These are phyloP conservation scores for Collybiopsis confluens DNA, from an alignment of 768 basidiomycete species.

Conservation along the genomic window DNA sequence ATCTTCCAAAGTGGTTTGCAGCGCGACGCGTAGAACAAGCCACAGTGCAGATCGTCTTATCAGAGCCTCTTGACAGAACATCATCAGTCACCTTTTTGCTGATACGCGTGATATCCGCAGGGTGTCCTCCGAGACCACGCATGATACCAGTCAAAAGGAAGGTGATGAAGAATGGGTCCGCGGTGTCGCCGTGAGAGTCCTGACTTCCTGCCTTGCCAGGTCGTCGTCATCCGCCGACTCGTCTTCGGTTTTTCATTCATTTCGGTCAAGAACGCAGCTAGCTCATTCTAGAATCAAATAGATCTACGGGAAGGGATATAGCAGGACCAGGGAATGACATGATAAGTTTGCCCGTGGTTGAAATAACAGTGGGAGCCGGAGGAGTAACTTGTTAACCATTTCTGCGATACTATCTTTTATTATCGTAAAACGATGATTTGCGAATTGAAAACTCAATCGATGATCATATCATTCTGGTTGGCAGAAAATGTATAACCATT, in stretches of 20 bases:
- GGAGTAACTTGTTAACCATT: conserved; percentile 45
- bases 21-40: conserved; percentile 42
- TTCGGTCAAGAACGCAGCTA: conserved; percentile 33
- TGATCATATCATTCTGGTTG: too few relatives aligned
- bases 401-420: too few relatives aligned
- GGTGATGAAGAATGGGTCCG: conserved; percentile 44
- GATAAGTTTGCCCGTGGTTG: conserved; percentile 35
- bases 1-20: conserved; percentile 38
- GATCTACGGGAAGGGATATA: conserved; percentile 26
- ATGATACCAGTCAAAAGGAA: conserved; percentile 44
- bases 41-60: conserved; percentile 42
- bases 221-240: background rate
- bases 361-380: conserved; percentile 28
- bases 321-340: conserved; percentile 45
- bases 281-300: conserved; percentile 26
- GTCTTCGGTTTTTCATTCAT: conserved; percentile 35
- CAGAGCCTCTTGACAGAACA: conserved; percentile 34
- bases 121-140: conserved; percentile 28
- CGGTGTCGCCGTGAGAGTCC: conserved; percentile 29
- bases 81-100: conserved; percentile 44
- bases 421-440: too few relatives aligned
- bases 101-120: conserved; percentile 23
- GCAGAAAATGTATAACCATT: too few relatives aligned
- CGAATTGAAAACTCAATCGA: too few relatives aligned
- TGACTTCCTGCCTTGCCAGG: background rate